Evolutionary conservation across 2,329 filamentous ascomycete genomes (phyloP), one percentile per base, ranked within the genome.

Genomic region (Neofusicoccum sp.): DNA sequence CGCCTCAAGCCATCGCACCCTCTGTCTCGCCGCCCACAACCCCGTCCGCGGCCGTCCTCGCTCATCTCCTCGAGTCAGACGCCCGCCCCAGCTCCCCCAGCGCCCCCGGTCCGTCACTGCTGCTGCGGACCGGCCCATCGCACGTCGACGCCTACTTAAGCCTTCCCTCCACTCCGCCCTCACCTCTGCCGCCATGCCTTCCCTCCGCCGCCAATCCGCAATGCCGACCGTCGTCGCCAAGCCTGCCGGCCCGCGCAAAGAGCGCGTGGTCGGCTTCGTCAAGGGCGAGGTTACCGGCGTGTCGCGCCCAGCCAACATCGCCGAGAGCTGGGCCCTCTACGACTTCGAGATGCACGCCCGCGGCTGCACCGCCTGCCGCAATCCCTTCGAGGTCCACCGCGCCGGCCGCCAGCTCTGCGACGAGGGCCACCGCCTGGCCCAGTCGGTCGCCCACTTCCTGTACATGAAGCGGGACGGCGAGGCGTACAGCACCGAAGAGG

Each of bases 271-370:
- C 39, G 74, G 70, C 66, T 77, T 77, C 68, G 66, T 69, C 64
- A 69, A 68, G 59, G 74, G 76, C 65, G 75, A 74, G 56, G 75
- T 78, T 49, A 73, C 70, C 63, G 71, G 72, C 22, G 70, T 77
- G 67, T 77, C 77, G 4, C 76, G 80, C 52, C 77, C 78, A 33
- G 69, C 78, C 41, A 77, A 74, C 64, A 69, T 70, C 4, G 67
- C 73, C 41, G 80, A 82, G 71, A 76, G 74, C 65, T 81, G 79
- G 79, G 76, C 77, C 1, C 69, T 79, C 62, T 80, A 81, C 72
- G 71, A 80, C 73, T 82, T 81, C 64, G 80, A 82, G 68, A 73
- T 71, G 64, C 81, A 83, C 71, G 79, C 79, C 39, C 74, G 75
- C 56, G 74, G 74, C 65, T 83, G 81, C 71, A 69, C 66, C 48